A percentile compares a stretch with the other conserved stretches of the same genome.
Evolutionary conservation across 176 grass and related monocot genomes (phyloP).

Genomic region (Bothriochloa decipiens): DNA sequence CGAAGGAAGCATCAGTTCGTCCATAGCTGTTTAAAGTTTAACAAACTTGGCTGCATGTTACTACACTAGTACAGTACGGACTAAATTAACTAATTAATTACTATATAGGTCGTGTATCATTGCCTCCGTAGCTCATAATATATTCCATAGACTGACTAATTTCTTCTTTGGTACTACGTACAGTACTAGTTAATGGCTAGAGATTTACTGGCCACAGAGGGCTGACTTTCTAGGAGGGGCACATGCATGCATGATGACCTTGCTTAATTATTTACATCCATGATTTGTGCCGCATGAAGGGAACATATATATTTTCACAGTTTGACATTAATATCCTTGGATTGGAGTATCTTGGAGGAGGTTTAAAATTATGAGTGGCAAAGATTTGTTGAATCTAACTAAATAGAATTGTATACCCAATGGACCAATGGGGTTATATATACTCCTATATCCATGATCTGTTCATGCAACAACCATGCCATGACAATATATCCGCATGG

Average conservation of each 20-base stretch:
- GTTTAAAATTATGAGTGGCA: background rate
- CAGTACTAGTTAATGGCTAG: background rate
- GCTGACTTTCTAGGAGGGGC: background rate
- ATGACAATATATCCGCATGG: slow-evolving; percentile 10
- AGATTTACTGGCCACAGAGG: background rate
- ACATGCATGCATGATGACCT: background rate
- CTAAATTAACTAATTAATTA: background rate
- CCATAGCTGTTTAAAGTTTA: background rate
- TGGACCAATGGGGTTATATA: background rate
- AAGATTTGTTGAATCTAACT: slow-evolving; percentile 1
- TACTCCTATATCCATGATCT: background rate
- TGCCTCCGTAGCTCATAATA: background rate
- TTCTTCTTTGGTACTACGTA: background rate
- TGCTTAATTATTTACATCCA: background rate
- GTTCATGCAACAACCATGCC: background rate
- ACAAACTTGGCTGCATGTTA: slow-evolving; percentile 6
- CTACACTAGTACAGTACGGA: background rate
- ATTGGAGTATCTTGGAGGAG: background rate
- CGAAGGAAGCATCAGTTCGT: background rate
- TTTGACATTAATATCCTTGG: background rate
- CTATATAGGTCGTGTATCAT: background rate
- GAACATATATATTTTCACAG: background rate
- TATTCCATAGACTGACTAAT: background rate
- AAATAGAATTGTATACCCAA: background rate
- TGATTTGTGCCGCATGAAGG: background rate